A percentile compares a stretch with the other conserved stretches of the same genome.
phyloP scores from a whole-genome alignment of 1,139 yeast genomes.

The Sugiyamaella castrensis region DNA sequence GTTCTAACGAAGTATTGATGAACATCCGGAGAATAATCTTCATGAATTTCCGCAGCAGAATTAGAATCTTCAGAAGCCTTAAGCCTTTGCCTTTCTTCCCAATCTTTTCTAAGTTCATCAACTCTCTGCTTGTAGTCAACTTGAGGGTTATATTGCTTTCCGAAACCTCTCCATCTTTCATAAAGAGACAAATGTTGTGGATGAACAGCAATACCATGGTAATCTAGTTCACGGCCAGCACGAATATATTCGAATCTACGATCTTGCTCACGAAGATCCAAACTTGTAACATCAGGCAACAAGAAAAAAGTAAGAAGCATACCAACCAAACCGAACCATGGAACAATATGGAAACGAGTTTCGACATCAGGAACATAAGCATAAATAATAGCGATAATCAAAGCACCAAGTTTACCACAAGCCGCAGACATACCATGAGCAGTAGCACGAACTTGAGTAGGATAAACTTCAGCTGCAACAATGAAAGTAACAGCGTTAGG shows the following conservation, averaged over 20 bases:
- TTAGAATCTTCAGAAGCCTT: slow-evolving; percentile 28
- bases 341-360: slow-evolving; percentile 39
- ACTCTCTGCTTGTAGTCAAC: slow-evolving; percentile 40
- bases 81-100: slow-evolving; percentile 37
- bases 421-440: slow-evolving; percentile 99
- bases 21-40: slow-evolving; percentile 28
- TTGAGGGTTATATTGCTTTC: slow-evolving; percentile 39
- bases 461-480: slow-evolving; percentile 95
- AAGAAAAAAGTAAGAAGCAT: slow-evolving; percentile 36
- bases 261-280: slow-evolving; percentile 40
- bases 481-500: slow-evolving; percentile 96
- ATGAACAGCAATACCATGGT: slow-evolving; percentile 41
- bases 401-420: slow-evolving; percentile 93
- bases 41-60: slow-evolving; percentile 21
- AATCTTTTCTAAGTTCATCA: slow-evolving; percentile 38
- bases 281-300: slow-evolving; percentile 41
- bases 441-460: slow-evolving; percentile 95
- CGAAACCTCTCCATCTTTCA: slow-evolving; percentile 38
- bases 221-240: slow-evolving; percentile 37
- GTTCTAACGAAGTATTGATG: slow-evolving; percentile 39
- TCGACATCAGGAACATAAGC: slow-evolving; percentile 36
- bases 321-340: slow-evolving; percentile 42
- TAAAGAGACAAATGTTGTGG: slow-evolving; percentile 37
- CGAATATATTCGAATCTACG: slow-evolving; percentile 38
- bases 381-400: slow-evolving; percentile 76